phyloP scores from a whole-genome alignment of 176 grass and related monocot species.

The Poa pratensis region DNA sequence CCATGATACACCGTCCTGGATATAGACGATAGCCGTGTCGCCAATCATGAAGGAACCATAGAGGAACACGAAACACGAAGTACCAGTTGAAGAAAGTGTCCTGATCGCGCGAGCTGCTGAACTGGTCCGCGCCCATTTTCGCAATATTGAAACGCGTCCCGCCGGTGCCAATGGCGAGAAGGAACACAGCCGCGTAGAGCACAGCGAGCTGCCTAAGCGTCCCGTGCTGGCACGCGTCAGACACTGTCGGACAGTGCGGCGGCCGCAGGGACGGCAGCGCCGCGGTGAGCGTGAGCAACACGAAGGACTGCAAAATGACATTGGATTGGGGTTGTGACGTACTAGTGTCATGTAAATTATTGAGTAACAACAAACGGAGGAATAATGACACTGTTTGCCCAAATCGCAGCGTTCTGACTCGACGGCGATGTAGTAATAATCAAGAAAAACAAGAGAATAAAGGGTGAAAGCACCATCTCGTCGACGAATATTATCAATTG shows the following conservation, averaged over 20 bases:
- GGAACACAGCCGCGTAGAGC: too few relatives aligned
- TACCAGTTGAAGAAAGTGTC: conserved; percentile 44
- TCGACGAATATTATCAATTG: too few relatives aligned
- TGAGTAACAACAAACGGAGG: too few relatives aligned
- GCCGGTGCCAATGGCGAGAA: conserved; percentile 40
- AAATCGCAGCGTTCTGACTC: too few relatives aligned
- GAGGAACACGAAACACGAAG: conserved; percentile 36
- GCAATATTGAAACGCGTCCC: conserved; percentile 17
- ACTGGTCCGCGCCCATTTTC: conserved; percentile 17
- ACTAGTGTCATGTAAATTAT: too few relatives aligned
- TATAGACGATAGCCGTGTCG: conserved; percentile 19
- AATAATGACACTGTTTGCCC: too few relatives aligned
- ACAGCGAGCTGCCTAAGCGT: background rate
- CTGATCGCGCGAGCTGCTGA: conserved; percentile 12
- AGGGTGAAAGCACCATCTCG: too few relatives aligned
- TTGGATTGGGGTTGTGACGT: background rate
- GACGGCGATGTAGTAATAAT: too few relatives aligned
- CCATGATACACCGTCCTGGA: conserved; percentile 57
- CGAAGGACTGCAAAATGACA: conserved; percentile 4
- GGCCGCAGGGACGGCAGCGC: conserved; percentile 32
- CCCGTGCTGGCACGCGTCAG: background rate
- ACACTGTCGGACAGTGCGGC: conserved; percentile 4
- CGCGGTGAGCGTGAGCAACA: conserved; percentile 4
- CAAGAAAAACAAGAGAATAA: too few relatives aligned
- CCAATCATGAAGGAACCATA: background rate